Evolutionary conservation across 2,329 filamentous ascomycete genomes (phyloP).

Genomic region (Curvularia spicifera): DNA sequence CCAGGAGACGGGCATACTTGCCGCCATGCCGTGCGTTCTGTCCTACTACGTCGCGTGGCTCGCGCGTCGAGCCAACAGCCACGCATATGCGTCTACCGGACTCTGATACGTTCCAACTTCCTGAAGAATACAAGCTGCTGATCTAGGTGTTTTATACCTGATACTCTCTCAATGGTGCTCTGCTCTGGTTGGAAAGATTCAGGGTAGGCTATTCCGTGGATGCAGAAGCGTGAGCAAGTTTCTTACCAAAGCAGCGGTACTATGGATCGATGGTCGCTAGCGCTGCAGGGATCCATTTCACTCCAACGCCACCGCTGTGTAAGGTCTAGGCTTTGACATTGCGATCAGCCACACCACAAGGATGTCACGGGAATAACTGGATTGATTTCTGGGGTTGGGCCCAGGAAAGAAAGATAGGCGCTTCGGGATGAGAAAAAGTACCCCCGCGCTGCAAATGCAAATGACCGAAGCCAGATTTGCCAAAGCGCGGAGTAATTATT

Average conservation of each 20-base stretch:
- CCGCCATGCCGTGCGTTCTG: conserved; percentile 37
- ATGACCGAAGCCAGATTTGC: not conserved
- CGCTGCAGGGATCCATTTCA: conserved; percentile 26
- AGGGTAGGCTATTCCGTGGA: conserved; percentile 10
- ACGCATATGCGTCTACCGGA: conserved; percentile 22
- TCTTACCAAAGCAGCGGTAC: conserved; percentile 32
- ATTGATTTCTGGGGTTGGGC: not conserved
- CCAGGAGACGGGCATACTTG: conserved; percentile 21
- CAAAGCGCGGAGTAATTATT: not conserved
- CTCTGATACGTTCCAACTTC: conserved; percentile 19
- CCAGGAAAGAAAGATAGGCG: not conserved
- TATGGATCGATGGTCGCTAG: conserved; percentile 23
- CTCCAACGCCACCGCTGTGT: conserved; percentile 11
- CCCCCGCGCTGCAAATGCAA: not conserved
- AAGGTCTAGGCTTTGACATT: not conserved
- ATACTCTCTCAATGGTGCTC: conserved; percentile 25
- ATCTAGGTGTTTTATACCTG: conserved; percentile 21
- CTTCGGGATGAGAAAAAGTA: not conserved
- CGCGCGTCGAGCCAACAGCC: conserved; percentile 28
- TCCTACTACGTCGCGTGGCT: conserved; percentile 29
- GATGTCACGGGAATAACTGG: conserved; percentile 6
- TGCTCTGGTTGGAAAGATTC: conserved; percentile 22
- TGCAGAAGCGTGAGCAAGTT: conserved; percentile 44
- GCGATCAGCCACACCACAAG: not conserved
- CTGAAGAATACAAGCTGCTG: conserved; percentile 28